Conservation (phyloP, 208 protist genomes). For the Acanthamoeba culbertsoni region DNA sequence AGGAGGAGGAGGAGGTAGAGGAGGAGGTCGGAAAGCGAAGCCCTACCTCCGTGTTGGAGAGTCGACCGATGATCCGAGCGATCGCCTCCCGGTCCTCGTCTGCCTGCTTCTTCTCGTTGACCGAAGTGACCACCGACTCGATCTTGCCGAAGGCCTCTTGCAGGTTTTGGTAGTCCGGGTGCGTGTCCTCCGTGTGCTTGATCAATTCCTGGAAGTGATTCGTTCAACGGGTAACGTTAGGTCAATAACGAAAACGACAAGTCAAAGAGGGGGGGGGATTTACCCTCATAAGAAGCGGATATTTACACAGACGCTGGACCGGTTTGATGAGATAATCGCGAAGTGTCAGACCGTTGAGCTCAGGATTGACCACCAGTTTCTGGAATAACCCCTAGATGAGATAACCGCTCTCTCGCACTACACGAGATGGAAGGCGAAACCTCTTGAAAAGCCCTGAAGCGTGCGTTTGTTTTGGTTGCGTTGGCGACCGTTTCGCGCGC, state of each 20-base stretch:
- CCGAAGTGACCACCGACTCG: slow-evolving; percentile 8
- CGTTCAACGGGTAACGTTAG: neutral
- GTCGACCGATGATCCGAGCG: neutral
- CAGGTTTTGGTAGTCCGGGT: slow-evolving; percentile 9
- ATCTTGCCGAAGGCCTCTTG: slow-evolving; percentile 45
- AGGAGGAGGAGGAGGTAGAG: neutral
- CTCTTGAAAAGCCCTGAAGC: slow-evolving; percentile 22
- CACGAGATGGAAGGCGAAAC: neutral
- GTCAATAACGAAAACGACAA: neutral
- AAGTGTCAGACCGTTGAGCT: neutral
- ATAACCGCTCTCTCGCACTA: too few relatives aligned
- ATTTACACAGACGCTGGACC: slow-evolving; percentile 59
- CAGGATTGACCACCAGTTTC: neutral
- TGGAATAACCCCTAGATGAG: too few relatives aligned
- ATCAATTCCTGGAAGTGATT: neutral
- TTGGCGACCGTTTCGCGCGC: neutral
- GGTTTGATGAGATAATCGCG: slow-evolving; percentile 50
- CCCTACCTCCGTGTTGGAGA: neutral
- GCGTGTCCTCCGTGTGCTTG: neutral
- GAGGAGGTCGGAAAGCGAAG: neutral
- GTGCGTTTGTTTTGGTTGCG: neutral
- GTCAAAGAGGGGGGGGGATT: neutral
- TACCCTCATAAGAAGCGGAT: slow-evolving; percentile 54
- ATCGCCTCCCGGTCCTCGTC: slow-evolving; percentile 35
- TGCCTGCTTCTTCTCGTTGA: slow-evolving; percentile 36